Base-by-base conservation (phyloP, 1,284 basidiomycete species). In the Crepidotus sp. region DNA sequence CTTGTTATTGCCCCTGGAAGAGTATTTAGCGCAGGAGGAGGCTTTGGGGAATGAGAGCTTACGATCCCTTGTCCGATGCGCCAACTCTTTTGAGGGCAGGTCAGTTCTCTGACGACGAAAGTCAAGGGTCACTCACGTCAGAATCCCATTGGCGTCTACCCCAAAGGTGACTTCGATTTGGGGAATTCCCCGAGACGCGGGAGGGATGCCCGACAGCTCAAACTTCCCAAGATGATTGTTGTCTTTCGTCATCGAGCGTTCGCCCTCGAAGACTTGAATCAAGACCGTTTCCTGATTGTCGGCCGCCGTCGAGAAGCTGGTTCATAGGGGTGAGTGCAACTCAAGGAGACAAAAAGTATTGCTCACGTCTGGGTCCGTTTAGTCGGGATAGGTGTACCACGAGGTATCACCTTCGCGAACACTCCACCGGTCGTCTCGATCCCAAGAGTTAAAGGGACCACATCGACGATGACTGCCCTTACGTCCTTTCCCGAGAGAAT, bases 91-190 rank as follows among this genome's bases (percentile, higher is more conserved):
- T 14, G 11, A 34, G 85, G 90, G 59, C n/a, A 96, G 93, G 68
- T 96, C 36, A 48, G 36, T 33, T 33, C 22, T 11, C 17, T 25
- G 14, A 9, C 3, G 7, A 1, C 22, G 19, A 27, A 24, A 31
- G 17, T 13, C 13, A 22, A 18, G 1, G 19, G 25, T 1, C 11
- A 45, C 49, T 45, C 42, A 48, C 64, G 61, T 89, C 77, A 92
- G 77, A 60, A 89, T 91, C 73, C 88, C 88, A 61, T 92, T 91
- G 59, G 87, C 85, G 59, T 95, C 91, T 61, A 95, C 85, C 69
- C 93, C 90, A 61, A 95, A 95, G 17, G 83, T 83, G 46, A 95
- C 92, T 66, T 95, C 92, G 46, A 95, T 92, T 57, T 95, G 91
- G 57, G 91, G 92, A 43, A 93, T 87, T 61, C 94, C 94, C 51